phyloP scores from a whole-genome alignment of 805 yeast species.

The Lipomyces orientalis region DNA sequence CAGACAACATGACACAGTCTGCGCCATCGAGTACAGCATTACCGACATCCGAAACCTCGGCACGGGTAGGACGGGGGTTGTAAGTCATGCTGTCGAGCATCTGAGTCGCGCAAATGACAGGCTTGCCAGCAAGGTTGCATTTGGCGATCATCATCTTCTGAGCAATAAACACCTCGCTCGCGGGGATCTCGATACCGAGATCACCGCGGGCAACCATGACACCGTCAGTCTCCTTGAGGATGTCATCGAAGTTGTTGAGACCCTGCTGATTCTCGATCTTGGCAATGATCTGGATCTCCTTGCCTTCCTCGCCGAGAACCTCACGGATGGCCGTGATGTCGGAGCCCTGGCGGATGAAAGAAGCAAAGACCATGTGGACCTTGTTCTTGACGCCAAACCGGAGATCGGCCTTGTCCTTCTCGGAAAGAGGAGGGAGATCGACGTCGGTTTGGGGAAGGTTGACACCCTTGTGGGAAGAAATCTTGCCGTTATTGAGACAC shows the following conservation, averaged over 20 bases:
- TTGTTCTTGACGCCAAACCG: slow-evolving; percentile 95
- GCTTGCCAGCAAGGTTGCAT: slow-evolving; percentile 99
- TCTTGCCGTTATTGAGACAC: slow-evolving; percentile 92
- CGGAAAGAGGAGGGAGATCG: slow-evolving; percentile 96
- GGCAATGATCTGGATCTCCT: slow-evolving; percentile 92
- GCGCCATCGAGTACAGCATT: slow-evolving; percentile 99
- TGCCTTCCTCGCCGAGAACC: slow-evolving; percentile 96
- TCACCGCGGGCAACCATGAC: slow-evolving; percentile 99
- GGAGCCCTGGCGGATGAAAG: slow-evolving; percentile 93
- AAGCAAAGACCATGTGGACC: slow-evolving; percentile 98
- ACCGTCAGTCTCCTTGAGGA: slow-evolving; percentile 93
- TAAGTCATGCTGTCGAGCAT: slow-evolving; percentile 99
- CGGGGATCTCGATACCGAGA: slow-evolving; percentile 98
- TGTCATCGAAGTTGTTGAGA: slow-evolving; percentile 98
- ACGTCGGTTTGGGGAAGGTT: slow-evolving; percentile 99
- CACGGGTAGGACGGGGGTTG: slow-evolving; percentile 99
- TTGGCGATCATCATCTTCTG: slow-evolving; percentile 99
- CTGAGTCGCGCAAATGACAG: slow-evolving; percentile 99
- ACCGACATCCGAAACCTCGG: slow-evolving; percentile 99
- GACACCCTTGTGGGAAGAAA: slow-evolving; percentile 98
- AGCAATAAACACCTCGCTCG: slow-evolving; percentile 97
- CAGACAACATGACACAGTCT: slow-evolving; percentile 99
- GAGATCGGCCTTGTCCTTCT: slow-evolving; percentile 92
- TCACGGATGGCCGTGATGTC: slow-evolving; percentile 90
- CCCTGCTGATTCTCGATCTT: slow-evolving; percentile 99